Base-by-base conservation (phyloP, 1,284 basidiomycete genomes). In the Naganishia albida region DNA sequence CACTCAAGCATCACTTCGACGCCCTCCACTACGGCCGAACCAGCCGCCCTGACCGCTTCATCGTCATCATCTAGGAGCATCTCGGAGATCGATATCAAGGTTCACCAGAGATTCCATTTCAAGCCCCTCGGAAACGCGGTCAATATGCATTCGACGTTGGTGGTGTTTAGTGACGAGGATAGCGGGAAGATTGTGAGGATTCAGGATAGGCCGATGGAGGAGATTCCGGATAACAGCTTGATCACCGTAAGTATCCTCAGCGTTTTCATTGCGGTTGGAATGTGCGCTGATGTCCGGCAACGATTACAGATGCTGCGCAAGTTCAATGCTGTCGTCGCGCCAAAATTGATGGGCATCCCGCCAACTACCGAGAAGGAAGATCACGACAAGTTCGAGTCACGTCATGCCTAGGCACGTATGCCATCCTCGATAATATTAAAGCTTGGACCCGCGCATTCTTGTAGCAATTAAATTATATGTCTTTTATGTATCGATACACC, bases 131-230 rank as follows among this genome's bases (percentile, higher is more conserved):
- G 67, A 13, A 70, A 69, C n/a, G 68, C 69, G n/a, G 68, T 75
- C 23, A 66, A 70, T 13, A 70, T 75, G 67, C 62, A 75, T 46
- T 73, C 74, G 15, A 70, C 68, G 28, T 48, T 76, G 46, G 54
- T 72, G 28, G 66, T 75, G 43, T 76, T 69, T 60, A 69, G 67
- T 23, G 62, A 64, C 39, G 51, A 66, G 42, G 66, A 30, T 38
- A 67, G 66, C n/a, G 71, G 71, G 6, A 72, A 71, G 69, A 74
- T 76, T 28, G 72, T 75, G 13, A 67, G 71, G 62, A 62, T 76
- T 43, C 71, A 73, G 64, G 75, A 76, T 71, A 67, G 73, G 49
- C 70, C 71, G 40, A 65, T 70, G 53, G 70, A 73, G 38, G 53
- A 70, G 42, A 72, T 76, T n/a, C 69, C 72, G 28, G 69, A 69